Evolutionary conservation across 768 basidiomycete genomes (phyloP).

Genomic region (Clitopilus passeckerianus): DNA sequence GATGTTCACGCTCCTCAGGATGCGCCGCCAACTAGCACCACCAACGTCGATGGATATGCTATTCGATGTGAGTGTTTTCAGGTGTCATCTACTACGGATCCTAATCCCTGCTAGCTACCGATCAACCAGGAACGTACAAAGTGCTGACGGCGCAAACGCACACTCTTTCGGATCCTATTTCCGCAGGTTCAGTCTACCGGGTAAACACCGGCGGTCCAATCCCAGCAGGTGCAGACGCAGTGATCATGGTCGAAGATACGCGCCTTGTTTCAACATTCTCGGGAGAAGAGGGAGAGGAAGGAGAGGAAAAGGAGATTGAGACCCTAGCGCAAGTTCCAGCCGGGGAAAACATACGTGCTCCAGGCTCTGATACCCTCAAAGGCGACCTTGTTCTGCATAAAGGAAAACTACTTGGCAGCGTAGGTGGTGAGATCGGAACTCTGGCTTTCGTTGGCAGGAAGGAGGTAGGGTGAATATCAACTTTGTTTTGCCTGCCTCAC

Average conservation of each 20-base stretch:
- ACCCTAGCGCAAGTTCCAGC: conserved; percentile 55
- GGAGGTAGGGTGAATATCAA: conserved; percentile 39
- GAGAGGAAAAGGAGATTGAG: conserved; percentile 70
- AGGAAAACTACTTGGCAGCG: conserved; percentile 54
- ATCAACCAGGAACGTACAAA: conserved; percentile 59
- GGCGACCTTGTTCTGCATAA: conserved; percentile 65
- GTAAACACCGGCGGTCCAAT: conserved; percentile 86
- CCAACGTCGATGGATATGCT: conserved; percentile 90
- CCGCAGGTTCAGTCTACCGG: conserved; percentile 54
- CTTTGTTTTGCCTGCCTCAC: background rate
- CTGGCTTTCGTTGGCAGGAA: conserved; percentile 72
- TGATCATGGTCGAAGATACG: conserved; percentile 95
- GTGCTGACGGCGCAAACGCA: conserved; percentile 61
- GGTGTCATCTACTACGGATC: background rate
- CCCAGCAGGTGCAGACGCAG: conserved; percentile 67
- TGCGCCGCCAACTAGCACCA: conserved; percentile 61
- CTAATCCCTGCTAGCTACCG: conserved; percentile 40
- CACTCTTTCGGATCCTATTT: conserved; percentile 38
- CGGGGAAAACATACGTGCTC: conserved; percentile 69
- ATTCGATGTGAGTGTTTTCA: conserved; percentile 49
- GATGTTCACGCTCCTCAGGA: conserved; percentile 63
- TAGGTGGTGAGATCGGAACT: conserved; percentile 83
- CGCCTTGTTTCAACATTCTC: conserved; percentile 54
- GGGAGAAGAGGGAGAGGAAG: conserved; percentile 25
- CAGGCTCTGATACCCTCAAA: conserved; percentile 67